These are phyloP conservation scores for Symbiodinium natans DNA, from an alignment of 73 alveolate species.

Conservation along the genomic window DNA sequence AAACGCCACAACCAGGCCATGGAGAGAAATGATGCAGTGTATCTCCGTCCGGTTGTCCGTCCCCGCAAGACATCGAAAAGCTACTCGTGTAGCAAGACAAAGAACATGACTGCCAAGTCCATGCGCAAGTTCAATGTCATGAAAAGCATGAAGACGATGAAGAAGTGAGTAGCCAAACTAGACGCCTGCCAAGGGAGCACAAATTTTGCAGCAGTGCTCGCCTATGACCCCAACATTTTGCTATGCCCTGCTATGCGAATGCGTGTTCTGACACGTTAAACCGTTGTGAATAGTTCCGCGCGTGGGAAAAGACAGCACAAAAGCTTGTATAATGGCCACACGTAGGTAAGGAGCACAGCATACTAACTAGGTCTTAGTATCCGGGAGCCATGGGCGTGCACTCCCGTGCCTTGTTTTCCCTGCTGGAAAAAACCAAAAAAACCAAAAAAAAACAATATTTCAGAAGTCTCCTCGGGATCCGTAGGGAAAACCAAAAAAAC, in stretches of 20 bases:
- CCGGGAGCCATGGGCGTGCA: neutral
- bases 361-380: neutral
- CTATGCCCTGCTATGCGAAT: no score
- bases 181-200: neutral
- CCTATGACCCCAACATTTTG: neutral
- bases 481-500: no score
- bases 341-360: no score
- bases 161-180: neutral
- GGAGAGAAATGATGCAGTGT: neutral
- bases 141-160: neutral
- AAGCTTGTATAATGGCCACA: no score
- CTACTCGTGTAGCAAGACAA: neutral
- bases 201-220: neutral
- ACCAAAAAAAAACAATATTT: neutral
- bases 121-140: neutral
- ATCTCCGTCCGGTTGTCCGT: neutral
- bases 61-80: no score
- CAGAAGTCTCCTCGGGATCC: neutral
- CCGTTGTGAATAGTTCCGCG: neutral
- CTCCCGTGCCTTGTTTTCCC: neutral
- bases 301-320: neutral
- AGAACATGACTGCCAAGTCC: neutral
- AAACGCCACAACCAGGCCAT: slow-evolving; percentile 17
- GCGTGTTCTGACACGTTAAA: no score
- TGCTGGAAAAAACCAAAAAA: neutral